Evolutionary conservation across 2,329 filamentous ascomycete species (phyloP), one percentile per base, ranked within the genome.

Genomic region (Epicoccum nigrum): DNA sequence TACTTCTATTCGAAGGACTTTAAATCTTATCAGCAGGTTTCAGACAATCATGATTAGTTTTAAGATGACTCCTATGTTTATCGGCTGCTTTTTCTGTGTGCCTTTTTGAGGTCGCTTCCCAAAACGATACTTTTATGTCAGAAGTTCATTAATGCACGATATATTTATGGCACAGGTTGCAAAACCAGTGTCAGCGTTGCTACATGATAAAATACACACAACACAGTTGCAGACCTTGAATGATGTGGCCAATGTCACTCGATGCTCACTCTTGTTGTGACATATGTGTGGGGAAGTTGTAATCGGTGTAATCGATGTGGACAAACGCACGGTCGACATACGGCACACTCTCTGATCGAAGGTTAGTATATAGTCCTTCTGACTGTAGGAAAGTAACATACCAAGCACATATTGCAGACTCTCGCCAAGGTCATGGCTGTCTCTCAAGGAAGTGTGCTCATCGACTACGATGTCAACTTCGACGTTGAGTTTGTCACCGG

Each of bases 391-490:
- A n/a, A 11, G 5, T 17, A 21, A 65, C 67, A 60, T 62, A 70
- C 68, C 90, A 27, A 94, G 79, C 55, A 94, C 90, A 74, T 94
- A 92, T 64, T 92, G 89, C 73, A 95, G 72, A 51, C 84, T 86
- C 78, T 92, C 88, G 37, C 84, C 84, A 45, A 95, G 74, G 71
- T 95, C 90, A 73, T 95, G 90, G 58, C 85, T 90, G 70, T 94
- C 90, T 63, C 89, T 85, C 59, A 95, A 76, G 21, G 83, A 86
- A 51, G 87, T 90, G 58, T 83, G 83, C 62, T 89, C 86, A 56
- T 92, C 89, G 33, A 95, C 81, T 27, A 95, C 89, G 58, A 94
- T 88, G 70, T 95, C 90, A 9, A 93, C 89, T 64, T 88, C 85
- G 20, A 93, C 89, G 58, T 90, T 92, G 51, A 94, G 80, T 77